phyloP scores from a whole-genome alignment of 768 basidiomycete species.

The Artomyces pyxidatus region DNA sequence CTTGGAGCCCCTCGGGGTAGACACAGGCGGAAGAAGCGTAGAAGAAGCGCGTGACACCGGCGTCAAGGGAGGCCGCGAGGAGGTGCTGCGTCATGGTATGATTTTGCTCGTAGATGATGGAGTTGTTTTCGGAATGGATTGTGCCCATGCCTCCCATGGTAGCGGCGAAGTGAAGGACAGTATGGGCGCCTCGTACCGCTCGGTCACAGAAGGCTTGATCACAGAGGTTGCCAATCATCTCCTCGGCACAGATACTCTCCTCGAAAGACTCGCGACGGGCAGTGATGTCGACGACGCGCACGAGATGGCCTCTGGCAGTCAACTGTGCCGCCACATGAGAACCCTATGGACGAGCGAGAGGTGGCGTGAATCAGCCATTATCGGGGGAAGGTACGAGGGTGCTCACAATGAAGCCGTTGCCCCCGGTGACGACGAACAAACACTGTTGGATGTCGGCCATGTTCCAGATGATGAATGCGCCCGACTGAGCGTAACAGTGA shows the following conservation, averaged over 20 bases:
- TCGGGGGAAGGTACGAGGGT: not conserved
- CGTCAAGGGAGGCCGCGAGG: slow-evolving; percentile 29
- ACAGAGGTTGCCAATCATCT: slow-evolving; percentile 37
- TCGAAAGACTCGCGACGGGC: slow-evolving; percentile 15
- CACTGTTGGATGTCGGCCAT: too few relatives aligned
- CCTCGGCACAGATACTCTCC: slow-evolving; percentile 25
- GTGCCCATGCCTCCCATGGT: slow-evolving; percentile 61
- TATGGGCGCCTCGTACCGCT: slow-evolving; percentile 32
- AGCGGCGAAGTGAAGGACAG: slow-evolving; percentile 50
- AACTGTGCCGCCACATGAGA: slow-evolving; percentile 41
- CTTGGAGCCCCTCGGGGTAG: slow-evolving; percentile 40
- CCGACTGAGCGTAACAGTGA: too few relatives aligned
- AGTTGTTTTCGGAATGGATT: slow-evolving; percentile 44
- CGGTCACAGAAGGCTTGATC: slow-evolving; percentile 31
- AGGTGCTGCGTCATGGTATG: slow-evolving; percentile 42
- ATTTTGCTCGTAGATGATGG: slow-evolving; percentile 41
- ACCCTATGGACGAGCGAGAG: slow-evolving; percentile 29
- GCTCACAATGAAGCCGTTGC: slow-evolving; percentile 47
- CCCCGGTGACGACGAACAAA: slow-evolving; percentile 40
- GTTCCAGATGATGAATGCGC: too few relatives aligned
- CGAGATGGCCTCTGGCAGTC: slow-evolving; percentile 20
- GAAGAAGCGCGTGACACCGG: slow-evolving; percentile 37
- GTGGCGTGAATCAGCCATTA: not conserved
- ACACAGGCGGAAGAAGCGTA: slow-evolving; percentile 56
- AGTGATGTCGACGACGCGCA: slow-evolving; percentile 42